phyloP scores from a whole-genome alignment of 78 protist genomes.

The Ministeria vibrans region DNA sequence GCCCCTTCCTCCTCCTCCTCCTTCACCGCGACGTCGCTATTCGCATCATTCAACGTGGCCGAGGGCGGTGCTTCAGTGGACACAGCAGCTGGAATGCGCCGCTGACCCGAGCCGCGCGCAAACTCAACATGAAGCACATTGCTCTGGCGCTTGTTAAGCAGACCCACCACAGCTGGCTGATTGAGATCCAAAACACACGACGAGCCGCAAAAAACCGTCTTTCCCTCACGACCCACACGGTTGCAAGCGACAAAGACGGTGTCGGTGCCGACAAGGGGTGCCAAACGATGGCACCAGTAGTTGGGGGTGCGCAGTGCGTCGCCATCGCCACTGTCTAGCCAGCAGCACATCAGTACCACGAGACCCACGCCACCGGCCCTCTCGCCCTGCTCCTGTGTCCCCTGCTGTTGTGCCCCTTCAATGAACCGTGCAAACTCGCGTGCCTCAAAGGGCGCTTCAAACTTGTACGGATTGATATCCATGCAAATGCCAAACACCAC shows the following conservation, averaged over 20 bases:
- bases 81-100: no score
- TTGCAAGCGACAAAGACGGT: neutral
- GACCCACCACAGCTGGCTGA: neutral
- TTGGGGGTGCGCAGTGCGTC: neutral
- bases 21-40: no score
- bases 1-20: no score
- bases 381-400: neutral
- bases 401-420: neutral
- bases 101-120: no score
- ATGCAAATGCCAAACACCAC: constrained; percentile 35
- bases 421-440: constrained; percentile 20
- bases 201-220: neutral
- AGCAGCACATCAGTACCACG: neutral
- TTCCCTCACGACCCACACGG: constrained; percentile 2
- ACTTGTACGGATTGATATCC: constrained; percentile 38
- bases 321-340: neutral
- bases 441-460: constrained; percentile 24
- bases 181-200: neutral
- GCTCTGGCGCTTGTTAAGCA: neutral
- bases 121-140: no score
- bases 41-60: no score
- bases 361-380: neutral
- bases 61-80: no score
- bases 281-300: constrained; percentile 19
- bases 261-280: constrained; percentile 7